Evolutionary conservation across 2,329 filamentous ascomycete genomes (phyloP), one percentile per base, ranked within the genome.

Genomic region (Lasiodiplodia hormozganensis): DNA sequence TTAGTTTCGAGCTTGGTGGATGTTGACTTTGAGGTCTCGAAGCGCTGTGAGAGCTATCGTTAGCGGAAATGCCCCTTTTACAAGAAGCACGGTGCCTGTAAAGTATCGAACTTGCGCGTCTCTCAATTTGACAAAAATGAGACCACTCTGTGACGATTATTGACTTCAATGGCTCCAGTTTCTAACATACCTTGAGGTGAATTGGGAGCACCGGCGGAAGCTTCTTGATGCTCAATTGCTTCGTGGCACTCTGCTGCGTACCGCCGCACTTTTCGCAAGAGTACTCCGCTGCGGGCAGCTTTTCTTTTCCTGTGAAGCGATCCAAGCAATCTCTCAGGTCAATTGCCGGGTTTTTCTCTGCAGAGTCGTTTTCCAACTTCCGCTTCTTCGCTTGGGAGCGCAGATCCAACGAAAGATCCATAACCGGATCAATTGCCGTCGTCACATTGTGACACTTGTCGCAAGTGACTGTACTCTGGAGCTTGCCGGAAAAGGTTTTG

Each of bases 401-500:
- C n/a, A 98, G 85, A 62, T 96, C 94, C 7, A 98, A 84, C 76
- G 91, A 96, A 12, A 98, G 87, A 77, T 97, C 95, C 73, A 97
- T 89, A 78, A 97, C 96, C 0, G 93, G 94, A 76, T 98, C 93
- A 52, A 93, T 88, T 0, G 93, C 90, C 70, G 91, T 90, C 1
- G 92, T 97, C 25, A 91, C 88, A 72, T 94, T 94, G 69, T 89
- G 86, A 80, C 95, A 98, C 74, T 91, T 92, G 75, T 93, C 91
- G 80, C 95, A 99, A 21, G 93, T 97, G 49, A 97, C 95, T 23
- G 92, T 95, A 76, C 91, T 96, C 74, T 93, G 92, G 70, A 96
- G 88, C 77, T 96, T 95, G 70, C 96, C 96, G 77, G 95, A 97
- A 76, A 97, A 97, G 0, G 93, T 94, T 76, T 95, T 92, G 78